Conservation (phyloP, 2,329 filamentous ascomycete genomes). For the Akanthomyces muscarius region DNA sequence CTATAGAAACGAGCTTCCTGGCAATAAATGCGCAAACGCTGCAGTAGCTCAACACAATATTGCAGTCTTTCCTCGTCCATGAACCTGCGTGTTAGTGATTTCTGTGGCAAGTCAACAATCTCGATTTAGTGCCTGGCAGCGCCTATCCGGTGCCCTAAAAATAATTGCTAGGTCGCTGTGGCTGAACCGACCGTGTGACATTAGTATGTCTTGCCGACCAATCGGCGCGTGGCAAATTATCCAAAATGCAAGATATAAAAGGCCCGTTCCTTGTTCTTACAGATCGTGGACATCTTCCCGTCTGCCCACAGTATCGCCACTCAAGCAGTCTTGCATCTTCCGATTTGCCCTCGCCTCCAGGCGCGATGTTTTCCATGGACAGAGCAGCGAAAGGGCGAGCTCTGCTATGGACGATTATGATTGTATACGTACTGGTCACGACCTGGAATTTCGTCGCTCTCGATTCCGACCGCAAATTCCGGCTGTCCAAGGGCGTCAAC, state of each 20-base stretch:
- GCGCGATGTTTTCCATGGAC: background rate
- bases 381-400: background rate
- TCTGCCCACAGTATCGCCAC: no score
- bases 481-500: background rate
- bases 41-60: no score
- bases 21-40: no score
- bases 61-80: no score
- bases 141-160: background rate
- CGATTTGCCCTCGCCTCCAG: no score
- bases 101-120: no score
- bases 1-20: no score
- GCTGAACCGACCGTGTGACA: background rate
- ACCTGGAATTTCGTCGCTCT: background rate
- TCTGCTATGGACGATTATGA: background rate
- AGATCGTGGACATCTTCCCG: no score
- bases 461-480: background rate
- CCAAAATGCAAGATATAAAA: no score
- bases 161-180: background rate
- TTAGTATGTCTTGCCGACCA: background rate
- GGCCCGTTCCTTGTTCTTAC: no score
- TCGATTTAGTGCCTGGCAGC: background rate
- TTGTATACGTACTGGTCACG: background rate
- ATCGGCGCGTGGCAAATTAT: no score
- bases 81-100: no score
- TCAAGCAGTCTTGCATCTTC: background rate